Base-by-base conservation (phyloP, 805 yeast genomes). In the Naumovozyma castellii region DNA sequence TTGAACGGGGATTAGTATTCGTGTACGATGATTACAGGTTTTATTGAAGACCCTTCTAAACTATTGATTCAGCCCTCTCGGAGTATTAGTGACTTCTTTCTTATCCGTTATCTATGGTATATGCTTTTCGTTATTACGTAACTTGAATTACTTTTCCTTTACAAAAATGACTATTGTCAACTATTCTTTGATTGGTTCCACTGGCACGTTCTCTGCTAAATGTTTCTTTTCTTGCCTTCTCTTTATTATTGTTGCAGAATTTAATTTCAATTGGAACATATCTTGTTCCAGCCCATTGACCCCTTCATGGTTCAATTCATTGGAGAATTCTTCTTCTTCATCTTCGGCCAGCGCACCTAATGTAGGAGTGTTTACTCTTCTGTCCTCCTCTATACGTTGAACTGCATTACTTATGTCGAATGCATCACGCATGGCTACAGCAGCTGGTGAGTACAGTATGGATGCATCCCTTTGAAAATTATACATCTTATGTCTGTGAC, bases 391-490 rank as follows among this genome's bases (percentile, higher is more conserved):
- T 65, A 73, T 72, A 51, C 95, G 76, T 55, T 84, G 90, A 14
- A 85, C 86, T 4, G 94, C 94, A 37, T 85, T 81, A 20, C 87
- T 78, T 6, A 85, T 77, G 52, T 85, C 94, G 59, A 85, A 85
- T 10, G 88, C 94, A 51, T 85, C 95, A 48, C 84, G 77, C 61
- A 85, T 71, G 0, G 86, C 85, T 36, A 78, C 81, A 1, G 87
- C 86, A 2, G 84, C 86, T 3, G 87, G 87, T 2, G 81, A 74
- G 52, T 74, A 76, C 42, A 71, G 40, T 19, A 59, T 35, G 2
- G 50, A 49, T 3, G 54, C 32, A 39, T 57, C 59, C 18, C 35
- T 40, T 36, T 52, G 38, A 8, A 42, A 38, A 14, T 43, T 14
- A 30, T 37, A 42, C 15, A 43, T 37, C 40, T 45, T 41, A 36